phyloP scores from a whole-genome alignment of 768 basidiomycete genomes.

The Kwoniella shandongensis region DNA sequence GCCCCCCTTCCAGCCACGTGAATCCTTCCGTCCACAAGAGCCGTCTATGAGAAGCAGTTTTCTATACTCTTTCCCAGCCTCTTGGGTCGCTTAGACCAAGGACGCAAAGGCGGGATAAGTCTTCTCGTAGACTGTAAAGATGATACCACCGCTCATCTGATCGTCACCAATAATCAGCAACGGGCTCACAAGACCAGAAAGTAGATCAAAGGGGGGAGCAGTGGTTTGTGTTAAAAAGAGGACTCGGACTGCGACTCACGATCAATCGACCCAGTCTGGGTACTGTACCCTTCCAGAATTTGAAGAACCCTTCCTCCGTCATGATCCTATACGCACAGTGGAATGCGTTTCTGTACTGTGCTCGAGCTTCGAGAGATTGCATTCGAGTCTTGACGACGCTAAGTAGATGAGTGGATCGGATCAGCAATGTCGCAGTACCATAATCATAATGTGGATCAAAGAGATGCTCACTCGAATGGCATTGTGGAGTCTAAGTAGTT shows the following conservation, averaged over 20 bases:
- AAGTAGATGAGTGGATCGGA: constrained; percentile 7
- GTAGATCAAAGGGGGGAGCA: not conserved
- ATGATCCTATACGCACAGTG: constrained; percentile 94
- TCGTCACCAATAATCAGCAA: constrained; percentile 1
- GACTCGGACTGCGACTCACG: constrained; percentile 43
- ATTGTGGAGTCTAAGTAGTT: constrained; percentile 47
- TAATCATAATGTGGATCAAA: too few relatives aligned
- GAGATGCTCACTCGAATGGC: constrained; percentile 54
- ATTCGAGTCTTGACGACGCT: constrained; percentile 98
- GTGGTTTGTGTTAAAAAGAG: not conserved
- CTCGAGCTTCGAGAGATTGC: constrained; percentile 82
- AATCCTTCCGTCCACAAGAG: too few relatives aligned
- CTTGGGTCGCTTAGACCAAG: too few relatives aligned
- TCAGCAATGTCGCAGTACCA: not conserved
- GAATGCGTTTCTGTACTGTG: constrained; percentile 87
- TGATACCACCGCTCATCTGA: constrained; percentile 86
- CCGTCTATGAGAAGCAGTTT: too few relatives aligned
- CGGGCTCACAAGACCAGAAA: constrained; percentile 4
- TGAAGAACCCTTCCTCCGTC: constrained; percentile 84
- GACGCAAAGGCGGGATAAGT: constrained; percentile 42
- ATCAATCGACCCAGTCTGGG: constrained; percentile 81
- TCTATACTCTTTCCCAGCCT: too few relatives aligned
- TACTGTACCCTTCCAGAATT: constrained; percentile 96
- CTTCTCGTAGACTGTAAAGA: constrained; percentile 83
- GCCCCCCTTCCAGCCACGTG: too few relatives aligned